These are phyloP conservation scores for Solanum paucissectum DNA, from an alignment of 257 asterid genomes.

Conservation along the genomic window DNA sequence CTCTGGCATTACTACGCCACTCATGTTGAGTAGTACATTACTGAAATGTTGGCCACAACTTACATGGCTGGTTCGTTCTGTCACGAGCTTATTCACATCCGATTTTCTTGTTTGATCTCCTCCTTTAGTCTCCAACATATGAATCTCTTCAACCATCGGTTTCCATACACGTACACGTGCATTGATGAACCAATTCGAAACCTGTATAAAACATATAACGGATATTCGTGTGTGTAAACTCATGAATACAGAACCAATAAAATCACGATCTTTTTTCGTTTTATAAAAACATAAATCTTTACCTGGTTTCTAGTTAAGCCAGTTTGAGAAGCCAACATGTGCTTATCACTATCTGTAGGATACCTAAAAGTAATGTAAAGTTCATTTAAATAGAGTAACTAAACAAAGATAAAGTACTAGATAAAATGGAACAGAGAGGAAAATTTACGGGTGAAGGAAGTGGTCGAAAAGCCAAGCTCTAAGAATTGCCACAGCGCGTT, in stretches of 20 bases:
- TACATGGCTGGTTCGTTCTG: not conserved
- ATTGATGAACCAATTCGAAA: slow-evolving; percentile 81
- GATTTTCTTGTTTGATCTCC: slow-evolving; percentile 11
- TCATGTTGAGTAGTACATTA: not conserved
- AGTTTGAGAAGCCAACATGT: slow-evolving; percentile 76
- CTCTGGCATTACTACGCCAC: not conserved
- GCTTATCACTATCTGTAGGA: slow-evolving; percentile 81
- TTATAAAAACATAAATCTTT: not conserved
- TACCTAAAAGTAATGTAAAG: slow-evolving; percentile 23
- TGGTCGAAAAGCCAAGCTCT: slow-evolving; percentile 91
- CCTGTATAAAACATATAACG: slow-evolving; percentile 20
- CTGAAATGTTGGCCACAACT: slow-evolving; percentile 8
- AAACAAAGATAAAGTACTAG: not conserved
- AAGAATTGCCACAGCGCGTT: slow-evolving; percentile 68
- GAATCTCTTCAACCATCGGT: slow-evolving; percentile 90
- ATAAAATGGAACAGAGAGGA: no score
- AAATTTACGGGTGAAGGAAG: slow-evolving; percentile 76
- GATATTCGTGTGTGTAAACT: not conserved
- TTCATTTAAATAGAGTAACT: not conserved
- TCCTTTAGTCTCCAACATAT: slow-evolving; percentile 63
- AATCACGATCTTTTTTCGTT: not conserved
- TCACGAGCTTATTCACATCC: not conserved
- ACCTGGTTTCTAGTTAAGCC: slow-evolving; percentile 89
- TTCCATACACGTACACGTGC: slow-evolving; percentile 92
- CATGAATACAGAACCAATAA: not conserved